Conservation (phyloP, 2,329 filamentous ascomycete genomes). For the Leptosphaerulina australis region DNA sequence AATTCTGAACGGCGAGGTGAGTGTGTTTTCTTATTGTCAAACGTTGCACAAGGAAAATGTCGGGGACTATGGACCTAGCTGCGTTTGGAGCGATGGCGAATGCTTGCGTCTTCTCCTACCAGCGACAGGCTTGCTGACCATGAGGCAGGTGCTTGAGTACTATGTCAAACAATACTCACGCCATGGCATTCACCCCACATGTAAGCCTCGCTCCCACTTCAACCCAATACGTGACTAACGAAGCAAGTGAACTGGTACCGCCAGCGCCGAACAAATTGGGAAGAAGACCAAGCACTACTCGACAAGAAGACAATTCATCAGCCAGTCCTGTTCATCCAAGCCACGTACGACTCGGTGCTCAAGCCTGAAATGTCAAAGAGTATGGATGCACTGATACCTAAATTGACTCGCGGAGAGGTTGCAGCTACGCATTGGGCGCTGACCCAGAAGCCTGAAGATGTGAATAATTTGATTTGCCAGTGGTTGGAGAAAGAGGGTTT, state of each 20-base stretch:
- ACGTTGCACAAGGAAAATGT: no score
- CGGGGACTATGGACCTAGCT: no score
- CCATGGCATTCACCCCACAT: slow-evolving; percentile 76
- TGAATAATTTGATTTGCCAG: slow-evolving; percentile 70
- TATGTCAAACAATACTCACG: slow-evolving; percentile 75
- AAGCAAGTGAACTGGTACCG: slow-evolving; percentile 82
- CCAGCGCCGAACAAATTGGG: slow-evolving; percentile 71
- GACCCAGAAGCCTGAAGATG: slow-evolving; percentile 71
- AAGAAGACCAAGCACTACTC: slow-evolving; percentile 67
- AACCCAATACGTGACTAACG: slow-evolving; percentile 19
- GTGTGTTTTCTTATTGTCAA: no score
- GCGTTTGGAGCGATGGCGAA: no score
- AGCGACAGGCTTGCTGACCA: slow-evolving; percentile 34
- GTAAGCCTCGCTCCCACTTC: slow-evolving; percentile 47
- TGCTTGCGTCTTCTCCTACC: no score
- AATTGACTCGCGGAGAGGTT: slow-evolving; percentile 70
- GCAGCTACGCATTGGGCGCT: slow-evolving; percentile 81
- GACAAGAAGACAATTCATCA: slow-evolving; percentile 43
- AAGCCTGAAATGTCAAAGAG: slow-evolving; percentile 71
- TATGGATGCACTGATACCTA: slow-evolving; percentile 72
- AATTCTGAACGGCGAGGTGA: slow-evolving; percentile 66
- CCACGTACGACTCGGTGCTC: slow-evolving; percentile 72
- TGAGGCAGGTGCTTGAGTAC: slow-evolving; percentile 68
- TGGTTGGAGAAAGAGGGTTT: slow-evolving; percentile 69
- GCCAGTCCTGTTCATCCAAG: slow-evolving; percentile 75